Base-by-base conservation (phyloP, 306 rosid genomes). In the Elaeagnus macrophylla region DNA sequence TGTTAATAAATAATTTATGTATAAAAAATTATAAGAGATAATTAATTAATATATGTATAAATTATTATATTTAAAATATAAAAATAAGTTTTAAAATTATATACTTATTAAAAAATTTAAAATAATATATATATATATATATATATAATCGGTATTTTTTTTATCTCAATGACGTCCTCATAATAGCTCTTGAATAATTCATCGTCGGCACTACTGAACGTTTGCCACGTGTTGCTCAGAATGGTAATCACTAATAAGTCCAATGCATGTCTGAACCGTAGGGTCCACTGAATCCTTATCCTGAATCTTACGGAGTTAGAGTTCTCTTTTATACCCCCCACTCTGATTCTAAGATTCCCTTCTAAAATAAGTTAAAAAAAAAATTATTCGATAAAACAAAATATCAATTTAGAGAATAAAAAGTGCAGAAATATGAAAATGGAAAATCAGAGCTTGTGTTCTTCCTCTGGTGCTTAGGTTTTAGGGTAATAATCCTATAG, bases 281-380 rank as follows among this genome's bases (percentile, higher is more conserved):
- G 20, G 71, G 62, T 16, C 73, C 57, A 54, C 64, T 1, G 48
- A 25, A 62, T 11, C 42, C 73, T 69, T 69, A 69, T 69, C 66
- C 15, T 8, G 59, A 40, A 10, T 41, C 46, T 14, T 17, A 9
- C 41, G n/a, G n/a, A n/a, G n/a, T n/a, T n/a, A n/a, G n/a, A 45
- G 40, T 25, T 20, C 40, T 8, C 10, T 7, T 38, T 4, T 20
- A 17, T 13, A 20, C 3, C 20, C 18, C 37, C 9, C n/a, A 2
- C 38, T 7, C 38, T 18, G 7, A 17, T 13, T 18, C 38, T 18
- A 1, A 7, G 14, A 9, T n/a, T 15, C 43, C n/a, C 53, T 1
- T 20, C 12, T 0, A 20, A 6, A 14, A 1, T 35, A 45, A 13
- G 10, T 10, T 7, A 9, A 43, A 3, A 1, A 56, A 56, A 1